Percentiles rank a stretch among this genome's conserved stretches.
Conservation (phyloP, 179 eudicot genomes). For the Corrigiola litoralis region DNA sequence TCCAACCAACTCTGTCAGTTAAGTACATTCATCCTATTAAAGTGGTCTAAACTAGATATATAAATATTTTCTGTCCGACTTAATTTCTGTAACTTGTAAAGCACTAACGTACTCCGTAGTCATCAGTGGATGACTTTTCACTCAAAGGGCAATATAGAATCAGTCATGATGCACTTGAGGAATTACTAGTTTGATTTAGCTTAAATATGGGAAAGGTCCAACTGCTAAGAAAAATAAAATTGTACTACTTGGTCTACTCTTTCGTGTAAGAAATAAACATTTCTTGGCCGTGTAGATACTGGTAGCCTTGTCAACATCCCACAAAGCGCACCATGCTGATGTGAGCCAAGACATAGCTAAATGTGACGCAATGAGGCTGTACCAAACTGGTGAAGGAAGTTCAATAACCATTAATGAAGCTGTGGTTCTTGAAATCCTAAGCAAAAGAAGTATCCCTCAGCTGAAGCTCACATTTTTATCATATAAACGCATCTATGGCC, state of each 20-base stretch:
- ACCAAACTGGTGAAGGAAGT: conserved; percentile 63
- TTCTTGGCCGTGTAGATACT: conserved; percentile 40
- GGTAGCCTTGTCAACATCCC: conserved; percentile 71
- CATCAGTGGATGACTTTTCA: too few species aligned
- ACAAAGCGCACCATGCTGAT: conserved; percentile 61
- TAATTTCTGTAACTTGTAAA: too few species aligned
- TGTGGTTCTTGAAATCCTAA: conserved; percentile 59
- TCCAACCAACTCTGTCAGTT: background rate
- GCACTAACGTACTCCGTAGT: too few species aligned
- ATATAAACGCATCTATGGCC: conserved; percentile 72
- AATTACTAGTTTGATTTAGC: background rate
- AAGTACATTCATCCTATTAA: too few species aligned
- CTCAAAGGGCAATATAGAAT: too few species aligned
- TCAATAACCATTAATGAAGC: conserved; percentile 50
- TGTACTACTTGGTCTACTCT: background rate
- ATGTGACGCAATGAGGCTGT: conserved; percentile 65
- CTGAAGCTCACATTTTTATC: conserved; percentile 52
- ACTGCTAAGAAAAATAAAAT: too few species aligned
- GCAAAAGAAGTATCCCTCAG: conserved; percentile 74
- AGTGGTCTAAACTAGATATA: too few species aligned
- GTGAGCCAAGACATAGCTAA: conserved; percentile 67
- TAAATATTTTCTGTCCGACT: too few species aligned
- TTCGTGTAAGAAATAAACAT: background rate
- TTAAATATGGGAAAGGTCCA: too few species aligned
- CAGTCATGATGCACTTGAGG: too few species aligned